Base-by-base conservation (phyloP, 129 eudicot genomes). In the Cynara cardunculus region DNA sequence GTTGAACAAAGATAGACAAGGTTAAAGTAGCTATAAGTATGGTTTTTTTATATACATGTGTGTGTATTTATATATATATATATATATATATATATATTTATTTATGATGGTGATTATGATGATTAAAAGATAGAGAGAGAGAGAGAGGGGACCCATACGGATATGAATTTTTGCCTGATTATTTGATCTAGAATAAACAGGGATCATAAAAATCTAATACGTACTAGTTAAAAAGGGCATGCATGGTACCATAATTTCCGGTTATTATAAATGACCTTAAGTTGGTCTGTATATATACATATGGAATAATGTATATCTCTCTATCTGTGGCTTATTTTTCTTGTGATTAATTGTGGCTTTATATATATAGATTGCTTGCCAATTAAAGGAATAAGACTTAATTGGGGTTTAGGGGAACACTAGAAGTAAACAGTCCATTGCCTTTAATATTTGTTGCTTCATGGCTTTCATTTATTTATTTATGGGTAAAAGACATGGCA, bases 401-500 rank as follows among this genome's bases (percentile, higher is more conserved):
- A 21, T 71, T 2, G 13, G 22, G 19, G 39, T 69, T 34, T 39
- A 31, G 61, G 59, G 18, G 24, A 30, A 10, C 25, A 24, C 25
- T 37, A 49, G 59, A 72, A 61, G 65, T 75, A 69, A 61, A 71
- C 22, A 84, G 64, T 25, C 24, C 19, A 53, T 22, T 53, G 18
- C 24, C 35, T 71, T 16, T 28, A 30, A 41, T 31, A 53, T 79
- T 84, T 32, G 69, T 66, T 74, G 83, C n/a, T 22, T 78, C 78
- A 67, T 78, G 82, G 72, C 81, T 84, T 66, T 32, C n/a, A 32
- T 9, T 10, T 73, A 24, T 49, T 44, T 2, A 73, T n/a, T 49
- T 44, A 1, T 30, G 27, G n/a, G 32, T 80, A 69, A 7, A 74
- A 69, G 84, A 84, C 84, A 84, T 80, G 74, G 69, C 77, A 80